phyloP scores from a whole-genome alignment of 345 rosid species.

The Citrus cavaleriei region DNA sequence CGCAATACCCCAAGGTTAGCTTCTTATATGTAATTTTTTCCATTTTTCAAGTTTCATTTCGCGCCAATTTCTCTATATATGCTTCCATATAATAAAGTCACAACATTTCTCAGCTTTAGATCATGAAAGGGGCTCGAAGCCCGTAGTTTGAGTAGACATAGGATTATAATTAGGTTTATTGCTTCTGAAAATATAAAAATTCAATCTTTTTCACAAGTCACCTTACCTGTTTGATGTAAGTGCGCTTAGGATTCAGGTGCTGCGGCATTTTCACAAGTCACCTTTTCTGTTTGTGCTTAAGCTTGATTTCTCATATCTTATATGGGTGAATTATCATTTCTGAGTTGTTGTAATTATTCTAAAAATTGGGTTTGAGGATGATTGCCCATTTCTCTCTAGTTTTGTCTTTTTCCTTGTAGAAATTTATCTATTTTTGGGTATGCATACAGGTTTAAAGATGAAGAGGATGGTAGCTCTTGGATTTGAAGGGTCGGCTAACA shows the following conservation, averaged over 20 bases:
- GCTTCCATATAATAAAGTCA: not conserved
- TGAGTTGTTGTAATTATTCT: not conserved
- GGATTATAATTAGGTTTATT: not conserved
- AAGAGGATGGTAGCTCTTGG: constrained; percentile 79
- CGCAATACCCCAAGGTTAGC: not conserved
- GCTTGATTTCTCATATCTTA: not conserved
- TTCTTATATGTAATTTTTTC: not conserved
- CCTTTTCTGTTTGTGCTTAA: not conserved
- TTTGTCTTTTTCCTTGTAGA: not conserved
- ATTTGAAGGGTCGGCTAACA: constrained; percentile 95
- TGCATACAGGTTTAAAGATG: constrained; percentile 28
- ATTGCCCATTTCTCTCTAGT: not conserved
- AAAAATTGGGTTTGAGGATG: not conserved
- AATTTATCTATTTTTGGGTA: not conserved
- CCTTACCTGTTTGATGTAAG: not conserved
- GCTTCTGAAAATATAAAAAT: not conserved
- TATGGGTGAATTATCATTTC: not conserved
- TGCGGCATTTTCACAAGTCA: not conserved
- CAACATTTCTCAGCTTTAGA: not conserved
- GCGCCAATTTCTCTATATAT: not conserved
- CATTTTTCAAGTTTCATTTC: not conserved
- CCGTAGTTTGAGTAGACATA: not conserved
- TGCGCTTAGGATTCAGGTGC: not conserved
- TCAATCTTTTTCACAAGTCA: not conserved
- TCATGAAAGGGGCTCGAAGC: not conserved